Evolutionary conservation across 768 basidiomycete species (phyloP), one percentile per base, ranked within the genome.

Genomic region (Boletellus emodensis): DNA sequence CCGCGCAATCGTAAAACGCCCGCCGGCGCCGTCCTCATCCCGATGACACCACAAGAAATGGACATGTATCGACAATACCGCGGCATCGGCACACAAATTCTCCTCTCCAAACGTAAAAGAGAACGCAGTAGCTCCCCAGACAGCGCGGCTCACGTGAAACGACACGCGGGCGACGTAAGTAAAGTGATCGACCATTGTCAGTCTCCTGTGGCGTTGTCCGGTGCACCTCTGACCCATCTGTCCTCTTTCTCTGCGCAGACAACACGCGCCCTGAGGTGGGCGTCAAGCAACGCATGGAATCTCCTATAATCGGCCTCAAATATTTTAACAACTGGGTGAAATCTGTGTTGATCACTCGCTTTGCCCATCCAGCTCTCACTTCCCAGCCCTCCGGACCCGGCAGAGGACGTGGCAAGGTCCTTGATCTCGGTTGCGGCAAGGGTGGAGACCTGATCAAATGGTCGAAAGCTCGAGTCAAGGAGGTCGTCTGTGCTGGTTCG

Each of bases 311-410:
- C 48, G 96, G 96, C 34, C 80, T 99, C 48, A 97, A 96, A 70
- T 87, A 80, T 65, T 99, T 98, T 73, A 99, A 99, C 73, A 99
- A 99, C 73, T 99, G 96, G 96, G 87, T 98, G 59, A 99, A 99
- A 69, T 93, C 92, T 10, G 94, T 98, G 15, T 77, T 98, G 54
- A 96, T 99, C 63, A 85, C 87, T 9, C 88, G 88, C 46, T 96
- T 90, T 61, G 89, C 87, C 1, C 84, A 86, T 64, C 84, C 87
- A 3, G 84, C 75, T 30, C 75, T 92, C 34, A 68, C 74, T 32
- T 67, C 68, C 38, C 53, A 67, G 59, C 52, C 57, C 52, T 56
- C 57, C 46, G 49, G 59, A 24, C 51, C 61, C 24, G 50, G 61
- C 36, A 60, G 72, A 49, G 63, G 65, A 39, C 68, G 60, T 11